phyloP scores from a whole-genome alignment of 257 asterid genomes.

The Ocimum tenuiflorum region DNA sequence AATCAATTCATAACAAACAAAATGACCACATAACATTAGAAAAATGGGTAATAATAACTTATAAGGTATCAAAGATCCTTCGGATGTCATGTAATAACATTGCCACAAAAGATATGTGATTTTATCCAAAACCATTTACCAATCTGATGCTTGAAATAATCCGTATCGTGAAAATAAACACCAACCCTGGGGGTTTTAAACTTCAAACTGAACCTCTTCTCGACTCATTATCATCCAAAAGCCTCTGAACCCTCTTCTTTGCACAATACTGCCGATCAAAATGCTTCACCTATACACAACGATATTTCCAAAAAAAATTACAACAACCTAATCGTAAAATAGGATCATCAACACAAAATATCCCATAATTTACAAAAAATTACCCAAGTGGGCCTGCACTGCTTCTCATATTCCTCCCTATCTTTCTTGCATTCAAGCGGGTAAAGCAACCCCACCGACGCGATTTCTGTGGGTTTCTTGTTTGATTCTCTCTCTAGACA shows the following conservation, averaged over 20 bases:
- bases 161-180: slow-evolving; percentile 14
- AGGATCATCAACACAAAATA: neutral
- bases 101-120: neutral
- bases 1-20: neutral
- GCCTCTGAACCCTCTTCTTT: slow-evolving; percentile 77
- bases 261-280: slow-evolving; percentile 91
- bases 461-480: slow-evolving; percentile 80
- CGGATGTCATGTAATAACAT: neutral
- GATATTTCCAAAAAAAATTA: too few species aligned
- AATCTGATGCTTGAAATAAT: neutral
- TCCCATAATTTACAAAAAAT: slow-evolving; percentile 14
- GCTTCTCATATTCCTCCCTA: slow-evolving; percentile 57
- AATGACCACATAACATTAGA: neutral
- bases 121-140: neutral
- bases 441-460: slow-evolving; percentile 77
- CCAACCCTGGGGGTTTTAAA: slow-evolving; percentile 20
- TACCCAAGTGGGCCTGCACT: slow-evolving; percentile 91
- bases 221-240: slow-evolving; percentile 74
- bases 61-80: neutral
- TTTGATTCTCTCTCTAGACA: slow-evolving; percentile 62
- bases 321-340: neutral
- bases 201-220: slow-evolving; percentile 81
- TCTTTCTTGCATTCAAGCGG: slow-evolving; percentile 74
- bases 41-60: neutral
- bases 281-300: slow-evolving; percentile 66